A percentile compares a stretch with the other conserved stretches of the same genome.
These are phyloP conservation scores for Tieghemostelium lacteum DNA, from an alignment of 78 protist genomes.

Conservation along the genomic window DNA sequence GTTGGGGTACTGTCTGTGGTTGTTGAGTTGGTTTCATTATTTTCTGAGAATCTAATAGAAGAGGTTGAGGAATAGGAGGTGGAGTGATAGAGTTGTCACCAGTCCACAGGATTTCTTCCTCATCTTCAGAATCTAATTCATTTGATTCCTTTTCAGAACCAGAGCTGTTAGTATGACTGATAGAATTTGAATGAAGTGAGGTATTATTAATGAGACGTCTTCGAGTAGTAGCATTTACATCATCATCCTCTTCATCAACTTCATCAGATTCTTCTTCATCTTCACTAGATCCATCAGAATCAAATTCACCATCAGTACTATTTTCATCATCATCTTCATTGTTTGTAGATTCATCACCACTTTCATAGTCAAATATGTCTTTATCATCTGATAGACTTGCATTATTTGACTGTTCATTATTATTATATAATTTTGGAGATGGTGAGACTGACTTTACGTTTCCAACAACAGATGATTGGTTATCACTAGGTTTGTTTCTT, in stretches of 20 bases:
- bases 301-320: not conserved
- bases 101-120: constrained; percentile 52
- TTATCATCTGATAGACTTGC: not conserved
- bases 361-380: too few species aligned
- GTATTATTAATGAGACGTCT: too few species aligned
- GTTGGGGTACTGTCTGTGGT: not conserved
- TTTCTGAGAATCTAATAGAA: not conserved
- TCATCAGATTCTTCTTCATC: not conserved
- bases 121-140: constrained; percentile 29
- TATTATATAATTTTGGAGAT: not conserved
- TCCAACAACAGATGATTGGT: too few species aligned
- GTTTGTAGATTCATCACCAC: not conserved
- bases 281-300: not conserved
- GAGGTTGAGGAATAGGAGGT: not conserved
- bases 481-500: not conserved
- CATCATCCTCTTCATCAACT: not conserved
- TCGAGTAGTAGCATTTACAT: too few species aligned
- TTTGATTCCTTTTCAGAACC: not conserved
- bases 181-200: not conserved
- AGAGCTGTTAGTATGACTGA: not conserved
- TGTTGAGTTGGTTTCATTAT: constrained; percentile 7
- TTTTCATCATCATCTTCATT: not conserved
- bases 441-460: not conserved
- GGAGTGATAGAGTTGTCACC: constrained; percentile 4
- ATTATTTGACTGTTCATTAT: not conserved